Evolutionary conservation across 495 filamentous ascomycete genomes (phyloP).

Genomic region (Daldinia caldariorum): DNA sequence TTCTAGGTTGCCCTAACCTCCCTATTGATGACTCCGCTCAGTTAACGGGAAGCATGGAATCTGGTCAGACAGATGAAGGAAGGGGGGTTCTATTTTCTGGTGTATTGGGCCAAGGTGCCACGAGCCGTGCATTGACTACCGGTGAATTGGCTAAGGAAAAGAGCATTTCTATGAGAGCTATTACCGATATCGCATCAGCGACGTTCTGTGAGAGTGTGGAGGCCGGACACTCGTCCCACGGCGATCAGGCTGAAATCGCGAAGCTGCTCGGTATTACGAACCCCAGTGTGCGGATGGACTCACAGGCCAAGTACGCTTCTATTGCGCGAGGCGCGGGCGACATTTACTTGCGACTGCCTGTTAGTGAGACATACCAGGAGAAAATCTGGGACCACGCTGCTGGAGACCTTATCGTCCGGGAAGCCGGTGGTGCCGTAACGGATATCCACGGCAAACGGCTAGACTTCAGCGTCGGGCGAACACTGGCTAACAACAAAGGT

Average conservation of each 20-base stretch:
- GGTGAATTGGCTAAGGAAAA: constrained; percentile 67
- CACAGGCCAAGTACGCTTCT: constrained; percentile 95
- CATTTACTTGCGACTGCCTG: constrained; percentile 89
- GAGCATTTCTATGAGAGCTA: constrained; percentile 77
- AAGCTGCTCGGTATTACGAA: constrained; percentile 83
- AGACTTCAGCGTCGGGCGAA: constrained; percentile 87
- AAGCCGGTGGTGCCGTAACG: constrained; percentile 91
- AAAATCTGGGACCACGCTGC: constrained; percentile 99
- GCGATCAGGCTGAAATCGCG: constrained; percentile 85
- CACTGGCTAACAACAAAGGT: constrained; percentile 87
- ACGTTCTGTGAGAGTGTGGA: constrained; percentile 97
- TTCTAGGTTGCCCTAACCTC: constrained; percentile 93
- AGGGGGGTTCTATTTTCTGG: constrained; percentile 89
- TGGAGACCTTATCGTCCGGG: constrained; percentile 92
- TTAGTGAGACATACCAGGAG: constrained; percentile 87
- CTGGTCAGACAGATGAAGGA: constrained; percentile 70
- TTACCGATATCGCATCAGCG: constrained; percentile 78
- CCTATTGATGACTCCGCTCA: constrained; percentile 80
- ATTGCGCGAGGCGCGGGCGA: constrained; percentile 96
- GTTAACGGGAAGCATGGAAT: constrained; percentile 71
- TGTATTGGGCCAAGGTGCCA: constrained; percentile 78
- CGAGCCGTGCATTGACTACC: constrained; percentile 71
- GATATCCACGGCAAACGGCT: constrained; percentile 82
- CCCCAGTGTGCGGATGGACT: constrained; percentile 90
- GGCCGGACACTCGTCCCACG: constrained; percentile 86